Percentiles rank a stretch among this genome's conserved stretches.
These are phyloP conservation scores for Capsicum pubescens DNA, from an alignment of 257 asterid genomes.

Conservation along the genomic window DNA sequence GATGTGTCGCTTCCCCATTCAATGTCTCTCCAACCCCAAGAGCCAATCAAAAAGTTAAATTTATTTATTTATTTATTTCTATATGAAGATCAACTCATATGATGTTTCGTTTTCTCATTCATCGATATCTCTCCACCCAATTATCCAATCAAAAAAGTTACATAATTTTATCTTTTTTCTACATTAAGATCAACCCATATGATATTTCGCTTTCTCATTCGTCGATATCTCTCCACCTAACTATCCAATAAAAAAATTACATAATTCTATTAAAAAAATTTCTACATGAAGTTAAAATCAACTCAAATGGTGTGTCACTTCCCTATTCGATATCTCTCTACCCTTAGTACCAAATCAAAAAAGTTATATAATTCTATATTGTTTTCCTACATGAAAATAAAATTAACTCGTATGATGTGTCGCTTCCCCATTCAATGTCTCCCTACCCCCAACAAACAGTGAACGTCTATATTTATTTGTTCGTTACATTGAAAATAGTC, in stretches of 20 bases:
- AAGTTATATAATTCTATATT: neutral
- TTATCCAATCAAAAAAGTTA: neutral
- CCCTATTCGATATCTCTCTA: slow-evolving; percentile 1
- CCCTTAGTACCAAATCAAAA: slow-evolving; percentile 28
- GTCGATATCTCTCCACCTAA: neutral
- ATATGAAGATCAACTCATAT: neutral
- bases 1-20: neutral
- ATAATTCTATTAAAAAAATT: no score
- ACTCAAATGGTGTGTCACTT: neutral
- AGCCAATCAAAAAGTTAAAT: slow-evolving; percentile 21
- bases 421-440: no score
- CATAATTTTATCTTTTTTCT: neutral
- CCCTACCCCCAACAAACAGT: no score
- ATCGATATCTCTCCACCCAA: neutral
- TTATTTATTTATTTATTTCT: no score
- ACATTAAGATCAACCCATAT: neutral
- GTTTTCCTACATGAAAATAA: neutral
- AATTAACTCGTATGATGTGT: no score
- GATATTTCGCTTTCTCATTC: neutral
- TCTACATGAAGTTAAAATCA: neutral
- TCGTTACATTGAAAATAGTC: no score
- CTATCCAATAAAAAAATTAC: neutral
- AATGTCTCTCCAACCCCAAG: slow-evolving; percentile 19
- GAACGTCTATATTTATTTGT: no score
- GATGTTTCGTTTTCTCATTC: neutral